Evolutionary conservation across 345 rosid species (phyloP).

Genomic region (Populus deltoides): DNA sequence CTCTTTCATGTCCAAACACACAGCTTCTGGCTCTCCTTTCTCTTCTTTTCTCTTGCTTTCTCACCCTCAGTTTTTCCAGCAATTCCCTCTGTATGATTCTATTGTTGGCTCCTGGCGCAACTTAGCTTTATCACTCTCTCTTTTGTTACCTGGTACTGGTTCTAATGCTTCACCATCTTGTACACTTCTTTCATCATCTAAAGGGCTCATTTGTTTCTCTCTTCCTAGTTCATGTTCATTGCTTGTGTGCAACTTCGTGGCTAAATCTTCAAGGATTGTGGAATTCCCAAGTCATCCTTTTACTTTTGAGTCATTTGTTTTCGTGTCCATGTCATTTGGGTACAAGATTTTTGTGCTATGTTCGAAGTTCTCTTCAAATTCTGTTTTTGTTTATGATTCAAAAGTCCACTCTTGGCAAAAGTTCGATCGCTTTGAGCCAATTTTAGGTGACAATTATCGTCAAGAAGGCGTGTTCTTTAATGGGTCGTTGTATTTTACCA

Average conservation of each 20-base stretch:
- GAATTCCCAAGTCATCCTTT: slow-evolving; percentile 64
- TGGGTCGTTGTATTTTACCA: slow-evolving; percentile 54
- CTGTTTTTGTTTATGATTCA: slow-evolving; percentile 63
- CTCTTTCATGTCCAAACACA: slow-evolving; percentile 51
- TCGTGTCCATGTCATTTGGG: slow-evolving; percentile 47
- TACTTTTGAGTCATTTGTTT: slow-evolving; percentile 54
- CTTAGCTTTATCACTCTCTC: slow-evolving; percentile 38
- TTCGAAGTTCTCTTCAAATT: slow-evolving; percentile 33
- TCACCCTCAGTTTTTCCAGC: slow-evolving; percentile 55
- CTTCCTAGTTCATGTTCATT: slow-evolving; percentile 47
- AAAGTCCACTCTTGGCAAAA: slow-evolving; percentile 43
- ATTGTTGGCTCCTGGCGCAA: slow-evolving; percentile 51
- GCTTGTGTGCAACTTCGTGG: slow-evolving; percentile 57
- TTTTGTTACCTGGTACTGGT: slow-evolving; percentile 25
- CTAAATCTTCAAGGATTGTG: slow-evolving; percentile 57
- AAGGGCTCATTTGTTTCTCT: slow-evolving; percentile 66
- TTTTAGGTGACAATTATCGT: slow-evolving; percentile 36
- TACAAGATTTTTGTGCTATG: slow-evolving; percentile 62
- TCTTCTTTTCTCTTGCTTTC: slow-evolving; percentile 74
- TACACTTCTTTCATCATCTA: slow-evolving; percentile 57
- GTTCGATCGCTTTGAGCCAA: slow-evolving; percentile 41
- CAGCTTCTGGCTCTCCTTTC: slow-evolving; percentile 35
- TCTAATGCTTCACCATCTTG: slow-evolving; percentile 14
- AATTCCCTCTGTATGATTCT: slow-evolving; percentile 61
- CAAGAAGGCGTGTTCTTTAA: slow-evolving; percentile 62